A percentile compares a stretch with the other conserved stretches of the same genome.
Conservation (phyloP, 306 rosid species). For the Lathyrus aphaca region DNA sequence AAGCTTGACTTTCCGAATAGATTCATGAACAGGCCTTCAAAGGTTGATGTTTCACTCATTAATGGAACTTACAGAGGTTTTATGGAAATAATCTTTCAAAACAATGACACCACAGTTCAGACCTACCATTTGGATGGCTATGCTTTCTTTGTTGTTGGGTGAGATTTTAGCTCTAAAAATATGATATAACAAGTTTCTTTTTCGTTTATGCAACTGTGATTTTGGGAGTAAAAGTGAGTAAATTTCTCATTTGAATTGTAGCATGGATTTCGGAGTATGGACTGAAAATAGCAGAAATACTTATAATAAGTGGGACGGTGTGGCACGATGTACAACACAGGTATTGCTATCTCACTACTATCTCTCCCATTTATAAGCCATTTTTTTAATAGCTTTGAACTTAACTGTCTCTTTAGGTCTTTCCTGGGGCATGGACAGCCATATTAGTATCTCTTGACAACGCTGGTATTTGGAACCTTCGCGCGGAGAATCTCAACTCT, state of each 20-base stretch:
- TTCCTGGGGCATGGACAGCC: conserved; percentile 97
- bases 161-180: conserved; percentile 46
- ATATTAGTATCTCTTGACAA: conserved; percentile 85
- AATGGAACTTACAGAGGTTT: conserved; percentile 76
- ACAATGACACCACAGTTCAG: conserved; percentile 78
- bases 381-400: conserved; percentile 4
- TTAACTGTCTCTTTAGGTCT: conserved; percentile 57
- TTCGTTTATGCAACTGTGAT: neutral
- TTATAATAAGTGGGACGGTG: conserved; percentile 85
- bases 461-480: conserved; percentile 92
- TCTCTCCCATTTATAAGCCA: neutral
- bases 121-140: conserved; percentile 87
- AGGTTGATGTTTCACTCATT: conserved; percentile 74
- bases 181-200: neutral
- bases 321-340: conserved; percentile 83
- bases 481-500: conserved; percentile 80
- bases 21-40: conserved; percentile 71
- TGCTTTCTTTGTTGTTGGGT: conserved; percentile 87
- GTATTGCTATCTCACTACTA: conserved; percentile 39
- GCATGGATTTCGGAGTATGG: conserved; percentile 91
- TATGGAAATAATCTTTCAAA: conserved; percentile 86
- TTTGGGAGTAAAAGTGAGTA: conserved; percentile 23
- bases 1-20: conserved; percentile 82
- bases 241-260: conserved; percentile 49
- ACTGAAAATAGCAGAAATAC: conserved; percentile 81